Evolutionary conservation across 2,329 filamentous ascomycete species (phyloP).

Genomic region (Trichophyton verrucosum): DNA sequence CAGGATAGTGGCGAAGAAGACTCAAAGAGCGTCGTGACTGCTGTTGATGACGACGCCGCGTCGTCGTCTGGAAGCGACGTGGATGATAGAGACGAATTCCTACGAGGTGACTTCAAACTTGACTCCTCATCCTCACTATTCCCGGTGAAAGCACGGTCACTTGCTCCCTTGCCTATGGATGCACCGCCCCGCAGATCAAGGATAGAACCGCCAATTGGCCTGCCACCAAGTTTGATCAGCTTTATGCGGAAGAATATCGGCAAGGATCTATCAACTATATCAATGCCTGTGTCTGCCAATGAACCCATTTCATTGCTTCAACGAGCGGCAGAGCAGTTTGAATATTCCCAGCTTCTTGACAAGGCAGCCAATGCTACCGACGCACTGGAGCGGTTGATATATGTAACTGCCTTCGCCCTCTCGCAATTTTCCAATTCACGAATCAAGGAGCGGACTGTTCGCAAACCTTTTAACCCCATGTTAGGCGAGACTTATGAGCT

Average conservation of each 20-base stretch:
- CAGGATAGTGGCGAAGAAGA: constrained; percentile 57
- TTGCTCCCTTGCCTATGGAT: constrained; percentile 64
- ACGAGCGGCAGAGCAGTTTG: constrained; percentile 75
- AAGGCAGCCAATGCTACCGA: constrained; percentile 48
- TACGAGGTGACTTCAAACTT: constrained; percentile 21
- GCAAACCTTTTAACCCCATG: constrained; percentile 95
- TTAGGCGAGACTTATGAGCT: constrained; percentile 93
- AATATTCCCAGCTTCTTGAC: constrained; percentile 79
- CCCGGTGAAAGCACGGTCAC: constrained; percentile 60
- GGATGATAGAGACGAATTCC: constrained; percentile 35
- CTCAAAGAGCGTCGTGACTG: constrained; percentile 41
- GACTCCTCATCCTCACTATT: constrained; percentile 46
- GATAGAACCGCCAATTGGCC: constrained; percentile 60
- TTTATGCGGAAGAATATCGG: constrained; percentile 96
- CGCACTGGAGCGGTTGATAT: constrained; percentile 61
- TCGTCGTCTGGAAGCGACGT: constrained; percentile 49
- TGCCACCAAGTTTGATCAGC: constrained; percentile 81
- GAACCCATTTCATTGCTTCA: constrained; percentile 83
- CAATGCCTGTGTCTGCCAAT: constrained; percentile 94
- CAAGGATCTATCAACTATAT: constrained; percentile 91
- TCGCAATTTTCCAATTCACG: constrained; percentile 72
- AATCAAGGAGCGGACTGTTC: constrained; percentile 78
- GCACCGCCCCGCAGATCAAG: constrained; percentile 54
- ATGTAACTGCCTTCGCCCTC: constrained; percentile 81
- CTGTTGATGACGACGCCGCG: constrained; percentile 31